Conservation (phyloP, 164 flowering plant species). For the Umbilicus rupestris region DNA sequence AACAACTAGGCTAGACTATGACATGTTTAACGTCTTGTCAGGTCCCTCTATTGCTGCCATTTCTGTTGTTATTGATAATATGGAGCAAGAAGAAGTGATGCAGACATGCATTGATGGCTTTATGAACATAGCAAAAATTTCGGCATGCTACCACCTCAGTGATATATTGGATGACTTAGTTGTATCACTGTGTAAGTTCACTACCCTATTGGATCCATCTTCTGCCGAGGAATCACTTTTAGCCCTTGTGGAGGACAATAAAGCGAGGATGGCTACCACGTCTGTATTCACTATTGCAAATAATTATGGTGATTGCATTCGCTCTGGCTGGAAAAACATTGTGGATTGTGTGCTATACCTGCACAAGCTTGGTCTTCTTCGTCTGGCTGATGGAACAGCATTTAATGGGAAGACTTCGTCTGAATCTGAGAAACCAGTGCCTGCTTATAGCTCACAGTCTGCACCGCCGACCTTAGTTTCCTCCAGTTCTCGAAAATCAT, state of each 20-base stretch:
- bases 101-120: slow-evolving; percentile 32
- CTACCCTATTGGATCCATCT: slow-evolving; percentile 21
- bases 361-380: slow-evolving; percentile 32
- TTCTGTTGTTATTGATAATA: slow-evolving; percentile 32
- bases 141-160: slow-evolving; percentile 21
- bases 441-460: slow-evolving; percentile 17
- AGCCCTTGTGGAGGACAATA: slow-evolving; percentile 23
- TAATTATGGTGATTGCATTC: slow-evolving; percentile 27
- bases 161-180: slow-evolving; percentile 31
- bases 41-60: slow-evolving; percentile 36
- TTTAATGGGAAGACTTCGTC: slow-evolving; percentile 17
- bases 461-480: slow-evolving; percentile 12
- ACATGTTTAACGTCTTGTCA: slow-evolving; percentile 29
- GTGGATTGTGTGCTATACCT: slow-evolving; percentile 29
- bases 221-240: slow-evolving; percentile 20
- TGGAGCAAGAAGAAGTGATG: slow-evolving; percentile 23
- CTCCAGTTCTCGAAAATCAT: slow-evolving; percentile 21
- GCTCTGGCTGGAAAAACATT: slow-evolving; percentile 33
- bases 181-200: slow-evolving; percentile 32
- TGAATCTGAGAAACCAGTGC: slow-evolving; percentile 11
- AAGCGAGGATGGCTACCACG: slow-evolving; percentile 29
- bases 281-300: slow-evolving; percentile 34
- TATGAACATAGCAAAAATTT: slow-evolving; percentile 25
- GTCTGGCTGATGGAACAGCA: slow-evolving; percentile 21
- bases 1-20: slow-evolving; percentile 21